Evolutionary conservation across 805 yeast genomes (phyloP).

Genomic region (Yarrowia yakushimensis): DNA sequence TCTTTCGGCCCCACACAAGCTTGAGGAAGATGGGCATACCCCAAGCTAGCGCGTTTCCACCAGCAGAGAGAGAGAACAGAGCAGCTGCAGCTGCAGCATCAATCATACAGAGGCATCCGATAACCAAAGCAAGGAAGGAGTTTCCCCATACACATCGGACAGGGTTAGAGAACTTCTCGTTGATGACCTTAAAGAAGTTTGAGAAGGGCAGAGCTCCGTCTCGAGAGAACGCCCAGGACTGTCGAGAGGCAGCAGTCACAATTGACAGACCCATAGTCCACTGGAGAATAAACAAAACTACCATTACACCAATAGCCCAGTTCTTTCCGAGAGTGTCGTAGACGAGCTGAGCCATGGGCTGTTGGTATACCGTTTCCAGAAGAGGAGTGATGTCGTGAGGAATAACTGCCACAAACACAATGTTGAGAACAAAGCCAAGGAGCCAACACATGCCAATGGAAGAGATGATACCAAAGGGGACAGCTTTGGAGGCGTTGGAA

Average conservation of each 20-base stretch:
- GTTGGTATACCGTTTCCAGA: constrained; percentile 49
- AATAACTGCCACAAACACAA: constrained; percentile 53
- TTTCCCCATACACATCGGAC: constrained; percentile 58
- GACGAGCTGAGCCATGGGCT: constrained; percentile 63
- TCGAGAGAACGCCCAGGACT: constrained; percentile 69
- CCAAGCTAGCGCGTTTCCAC: constrained; percentile 65
- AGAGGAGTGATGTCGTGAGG: constrained; percentile 45
- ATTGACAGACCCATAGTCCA: constrained; percentile 64
- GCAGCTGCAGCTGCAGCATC: constrained; percentile 62
- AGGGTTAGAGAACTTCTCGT: constrained; percentile 56
- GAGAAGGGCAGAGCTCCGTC: constrained; percentile 71
- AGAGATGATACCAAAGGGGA: constrained; percentile 62
- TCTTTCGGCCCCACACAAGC: constrained; percentile 47
- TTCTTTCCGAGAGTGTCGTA: constrained; percentile 58
- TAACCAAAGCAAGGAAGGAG: constrained; percentile 44
- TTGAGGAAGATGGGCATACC: constrained; percentile 54
- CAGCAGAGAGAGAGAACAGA: constrained; percentile 58
- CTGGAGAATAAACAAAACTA: constrained; percentile 56
- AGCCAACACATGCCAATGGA: constrained; percentile 55
- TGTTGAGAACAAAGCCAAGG: constrained; percentile 55
- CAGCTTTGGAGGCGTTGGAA: constrained; percentile 54
- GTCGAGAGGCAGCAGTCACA: constrained; percentile 63
- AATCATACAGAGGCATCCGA: constrained; percentile 59
- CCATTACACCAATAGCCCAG: constrained; percentile 64
- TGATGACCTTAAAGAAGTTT: constrained; percentile 52